phyloP scores from a whole-genome alignment of 148 eudicot species.

The Chenopodium album region DNA sequence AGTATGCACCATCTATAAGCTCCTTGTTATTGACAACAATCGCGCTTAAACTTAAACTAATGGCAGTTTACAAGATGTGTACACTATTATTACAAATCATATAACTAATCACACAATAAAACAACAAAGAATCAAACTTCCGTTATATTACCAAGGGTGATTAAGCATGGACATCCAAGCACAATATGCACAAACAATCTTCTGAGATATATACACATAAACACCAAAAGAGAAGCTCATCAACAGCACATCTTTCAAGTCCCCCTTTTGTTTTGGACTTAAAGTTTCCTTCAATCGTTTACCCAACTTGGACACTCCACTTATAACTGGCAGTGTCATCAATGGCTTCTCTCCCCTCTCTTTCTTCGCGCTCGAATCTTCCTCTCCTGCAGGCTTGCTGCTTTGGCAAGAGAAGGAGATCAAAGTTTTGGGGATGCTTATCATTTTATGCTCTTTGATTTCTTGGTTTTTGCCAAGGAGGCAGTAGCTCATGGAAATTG shows the following conservation, averaged over 20 bases:
- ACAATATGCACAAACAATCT: slow-evolving; percentile 88
- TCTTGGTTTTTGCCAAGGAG: slow-evolving; percentile 4
- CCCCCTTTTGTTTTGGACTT: slow-evolving; percentile 86
- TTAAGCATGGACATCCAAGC: slow-evolving; percentile 69
- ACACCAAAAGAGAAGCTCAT: slow-evolving; percentile 95
- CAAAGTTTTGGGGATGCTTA: slow-evolving; percentile 18
- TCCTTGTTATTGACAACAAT: too few species aligned
- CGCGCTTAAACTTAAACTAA: background rate
- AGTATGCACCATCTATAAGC: too few species aligned
- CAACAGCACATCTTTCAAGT: slow-evolving; percentile 76
- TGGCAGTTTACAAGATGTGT: background rate
- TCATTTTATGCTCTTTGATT: slow-evolving; percentile 8
- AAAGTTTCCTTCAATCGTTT: slow-evolving; percentile 47
- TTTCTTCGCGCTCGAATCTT: slow-evolving; percentile 19
- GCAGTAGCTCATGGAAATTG: slow-evolving; percentile 11
- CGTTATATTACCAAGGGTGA: slow-evolving; percentile 41
- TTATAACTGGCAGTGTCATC: background rate
- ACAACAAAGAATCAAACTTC: background rate
- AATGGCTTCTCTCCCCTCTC: slow-evolving; percentile 19
- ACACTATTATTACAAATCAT: background rate
- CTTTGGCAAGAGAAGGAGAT: slow-evolving; percentile 35
- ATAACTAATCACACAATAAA: background rate
- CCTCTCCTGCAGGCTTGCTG: slow-evolving; percentile 23
- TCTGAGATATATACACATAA: slow-evolving; percentile 88
- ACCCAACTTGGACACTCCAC: slow-evolving; percentile 41